phyloP scores from a whole-genome alignment of 1,139 yeast species.

The Pichia sp. region DNA sequence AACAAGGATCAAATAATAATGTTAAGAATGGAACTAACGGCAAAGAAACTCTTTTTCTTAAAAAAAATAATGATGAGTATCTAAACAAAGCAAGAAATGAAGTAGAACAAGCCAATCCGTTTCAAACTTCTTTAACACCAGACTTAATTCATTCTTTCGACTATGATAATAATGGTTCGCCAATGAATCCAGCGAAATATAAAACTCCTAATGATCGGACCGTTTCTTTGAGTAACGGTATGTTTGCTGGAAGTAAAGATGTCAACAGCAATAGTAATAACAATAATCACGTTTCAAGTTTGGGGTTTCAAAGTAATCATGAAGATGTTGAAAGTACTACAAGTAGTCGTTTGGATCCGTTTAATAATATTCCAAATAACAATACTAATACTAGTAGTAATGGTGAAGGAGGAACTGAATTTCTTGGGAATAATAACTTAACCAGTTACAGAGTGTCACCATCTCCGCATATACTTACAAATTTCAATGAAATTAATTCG shows the following conservation, averaged over 20 bases:
- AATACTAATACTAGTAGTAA: neutral
- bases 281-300: neutral
- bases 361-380: neutral
- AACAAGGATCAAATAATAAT: conserved; percentile 1
- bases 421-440: no score
- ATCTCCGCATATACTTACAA: neutral
- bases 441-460: neutral
- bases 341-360: neutral
- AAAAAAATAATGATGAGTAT: neutral
- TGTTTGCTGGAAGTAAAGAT: no score
- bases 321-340: neutral
- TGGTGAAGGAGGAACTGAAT: no score
- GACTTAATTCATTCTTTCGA: neutral
- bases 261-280: neutral
- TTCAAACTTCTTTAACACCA: neutral
- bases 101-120: conserved; percentile 3
- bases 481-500: neutral
- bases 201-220: no score
- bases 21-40: neutral
- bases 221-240: no score
- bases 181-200: neutral
- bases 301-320: neutral
- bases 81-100: neutral
- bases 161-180: neutral
- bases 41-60: no score